Evolutionary conservation across 129 eudicot species (phyloP).

Genomic region (Helianthus annuus): HanXRQr2.0-SUNRISE NC_035434.2:149490201-149490700

Average conservation of each 20-base stretch:
- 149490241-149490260: slow-evolving; percentile 50
- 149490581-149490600: neutral
- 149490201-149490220: slow-evolving; percentile 45
- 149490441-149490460: slow-evolving; percentile 42
- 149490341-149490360: slow-evolving; percentile 62
- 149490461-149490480: slow-evolving; percentile 40
- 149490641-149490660: neutral
- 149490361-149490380: slow-evolving; percentile 52
- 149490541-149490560: neutral
- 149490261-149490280: slow-evolving; percentile 79
- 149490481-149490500: neutral
- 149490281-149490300: slow-evolving; percentile 36
- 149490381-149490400: slow-evolving; percentile 34
- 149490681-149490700: neutral
- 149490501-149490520: neutral
- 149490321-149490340: slow-evolving; percentile 39
- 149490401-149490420: slow-evolving; percentile 55
- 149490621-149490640: neutral
- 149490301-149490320: slow-evolving; percentile 58
- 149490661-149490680: neutral
- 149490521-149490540: neutral
- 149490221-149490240: slow-evolving; percentile 53
- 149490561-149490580: neutral
- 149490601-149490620: neutral
- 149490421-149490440: slow-evolving; percentile 46